Base-by-base conservation (phyloP, 139 green algal species). In the Tetradesmus obliquus region DNA sequence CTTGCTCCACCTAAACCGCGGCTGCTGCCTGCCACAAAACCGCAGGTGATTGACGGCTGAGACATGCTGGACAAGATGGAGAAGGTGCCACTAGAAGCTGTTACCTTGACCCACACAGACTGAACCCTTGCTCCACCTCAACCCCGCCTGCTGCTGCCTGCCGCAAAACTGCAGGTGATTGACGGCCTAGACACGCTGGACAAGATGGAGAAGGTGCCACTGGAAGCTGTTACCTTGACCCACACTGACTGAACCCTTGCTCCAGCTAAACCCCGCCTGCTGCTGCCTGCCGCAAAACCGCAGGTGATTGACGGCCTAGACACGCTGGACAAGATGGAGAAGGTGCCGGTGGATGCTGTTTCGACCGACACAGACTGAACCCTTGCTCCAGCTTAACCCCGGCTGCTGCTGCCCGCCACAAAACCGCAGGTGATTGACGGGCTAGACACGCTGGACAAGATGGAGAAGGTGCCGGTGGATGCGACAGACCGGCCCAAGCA, bases 221-320 rank as follows among this genome's bases (percentile, higher is more conserved):
- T 93, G 24, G 94, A 95, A 84, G 12, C 93, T 71, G 60, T 71
- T 4, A 45, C 32, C 32, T 3, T 12, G 60, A 20, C 19, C 32
- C 7, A 71, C 60, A 71, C 60, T 19, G 10, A 71, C 60, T 19
- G 19, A 3, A 71, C 32, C 32, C 32, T 45, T 45, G 32, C 2
- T 71, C 60, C 60, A 4, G 66, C 66, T 76, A 24, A 76, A 0
- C 66, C 66, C 17, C 66, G 5, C 0, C 1, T 76, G 15, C n/a
- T 76, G 66, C 66, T 19, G n/a, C 17, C 66, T 24, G n/a, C 15
- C 66, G 5, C 5, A 5, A n/a, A n/a, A 17, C 6, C 17, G 1
- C 96, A 98, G 79, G 96, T 99, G 20, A 99, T 99, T 69, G 97
- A 99, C 90, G 98, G 98, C 5, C 92, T 99, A 88, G 97, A 99